Evolutionary conservation across 129 eudicot species (phyloP), one percentile per base, ranked within the genome.

Genomic region (Flaveria ramosissima): DNA sequence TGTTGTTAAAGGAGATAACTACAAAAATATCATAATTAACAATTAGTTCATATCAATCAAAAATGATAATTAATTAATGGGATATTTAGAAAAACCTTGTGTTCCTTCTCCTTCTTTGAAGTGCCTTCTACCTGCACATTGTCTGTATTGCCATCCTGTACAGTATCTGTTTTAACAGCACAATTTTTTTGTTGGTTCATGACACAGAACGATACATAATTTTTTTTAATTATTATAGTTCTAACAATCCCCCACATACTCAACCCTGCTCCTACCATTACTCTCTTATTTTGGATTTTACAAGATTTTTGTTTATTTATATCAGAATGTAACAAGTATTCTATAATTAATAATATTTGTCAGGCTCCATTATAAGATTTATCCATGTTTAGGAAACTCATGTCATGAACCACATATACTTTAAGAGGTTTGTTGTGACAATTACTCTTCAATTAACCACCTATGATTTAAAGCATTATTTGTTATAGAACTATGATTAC

Each of bases 1-100:
- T 62, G 96, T 87, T 30, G 91, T 71, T 65, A 83, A 78, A 23
- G 96, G 96, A 82, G 91, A 86, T 70, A 85, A 30, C 91, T 86
- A 84, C 83, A 86, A 43, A 32, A 20, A 17, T 72, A 69, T 48
- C 36, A 43, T 48, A 27, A 47, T 24, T 26, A 30, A 72, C 17
- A 16, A 39, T 76, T 68, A 60, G 48, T 70, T 76, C 72, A 73
- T 23, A 50, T 77, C 47, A 23, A 70, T 9, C 14, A 17, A 14
- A 17, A 14, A 46, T 7, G 19, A 51, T 8, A 45, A 51, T 57
- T 4, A 24, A 47, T 5, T 43, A 14, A 50, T 8, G 16, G 27
- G 6, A 46, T 41, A n/a, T 12, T 27, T 63, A 48, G 52, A 72
- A 47, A 63, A 66, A 89, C 93, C 90, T 89, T 89, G 50, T 60